Conservation (phyloP, 1,284 basidiomycete genomes). For the Tremellales sp. region DNA sequence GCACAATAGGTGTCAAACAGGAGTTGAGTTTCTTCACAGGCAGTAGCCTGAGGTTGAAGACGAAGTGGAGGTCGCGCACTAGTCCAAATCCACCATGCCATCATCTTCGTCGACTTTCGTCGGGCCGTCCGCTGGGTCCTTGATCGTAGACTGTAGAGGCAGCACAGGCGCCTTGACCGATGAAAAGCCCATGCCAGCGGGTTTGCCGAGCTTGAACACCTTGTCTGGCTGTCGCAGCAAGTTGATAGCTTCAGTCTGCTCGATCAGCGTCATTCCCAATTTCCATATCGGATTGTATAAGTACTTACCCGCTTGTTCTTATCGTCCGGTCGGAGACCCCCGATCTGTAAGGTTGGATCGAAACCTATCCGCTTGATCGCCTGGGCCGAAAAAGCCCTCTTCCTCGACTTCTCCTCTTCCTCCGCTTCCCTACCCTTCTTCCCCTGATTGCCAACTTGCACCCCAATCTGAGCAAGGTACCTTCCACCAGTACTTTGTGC, state of each 20-base stretch:
- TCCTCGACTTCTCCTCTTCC: slow-evolving; percentile 28
- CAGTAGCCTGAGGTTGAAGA: too few relatives aligned
- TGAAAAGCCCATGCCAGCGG: slow-evolving; percentile 3
- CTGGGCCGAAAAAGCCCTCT: slow-evolving; percentile 38
- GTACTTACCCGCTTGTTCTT: slow-evolving; percentile 23
- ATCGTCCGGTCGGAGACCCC: slow-evolving; percentile 18
- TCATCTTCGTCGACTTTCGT: slow-evolving; percentile 8
- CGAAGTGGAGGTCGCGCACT: too few relatives aligned
- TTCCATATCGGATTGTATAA: too few relatives aligned
- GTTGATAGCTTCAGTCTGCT: slow-evolving; percentile 16
- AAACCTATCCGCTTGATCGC: slow-evolving; percentile 45
- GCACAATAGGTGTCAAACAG: too few relatives aligned
- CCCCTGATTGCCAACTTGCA: slow-evolving; percentile 23
- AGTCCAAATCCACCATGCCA: slow-evolving; percentile 29
- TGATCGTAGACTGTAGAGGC: slow-evolving; percentile 4
- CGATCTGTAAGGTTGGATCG: slow-evolving; percentile 33
- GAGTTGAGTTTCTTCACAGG: too few relatives aligned
- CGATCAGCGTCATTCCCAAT: not conserved
- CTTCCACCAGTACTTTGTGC: slow-evolving; percentile 38
- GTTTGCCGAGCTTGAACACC: slow-evolving; percentile 8
- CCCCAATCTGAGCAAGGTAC: slow-evolving; percentile 29
- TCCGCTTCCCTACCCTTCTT: slow-evolving; percentile 3
- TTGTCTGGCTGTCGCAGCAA: slow-evolving; percentile 9
- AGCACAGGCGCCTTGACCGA: slow-evolving; percentile 4
- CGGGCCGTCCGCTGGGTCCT: not conserved